A percentile compares a stretch with the other conserved stretches of the same genome.
phyloP scores from a whole-genome alignment of 331 rosid genomes.

The Erythrophleum ivorense region DNA sequence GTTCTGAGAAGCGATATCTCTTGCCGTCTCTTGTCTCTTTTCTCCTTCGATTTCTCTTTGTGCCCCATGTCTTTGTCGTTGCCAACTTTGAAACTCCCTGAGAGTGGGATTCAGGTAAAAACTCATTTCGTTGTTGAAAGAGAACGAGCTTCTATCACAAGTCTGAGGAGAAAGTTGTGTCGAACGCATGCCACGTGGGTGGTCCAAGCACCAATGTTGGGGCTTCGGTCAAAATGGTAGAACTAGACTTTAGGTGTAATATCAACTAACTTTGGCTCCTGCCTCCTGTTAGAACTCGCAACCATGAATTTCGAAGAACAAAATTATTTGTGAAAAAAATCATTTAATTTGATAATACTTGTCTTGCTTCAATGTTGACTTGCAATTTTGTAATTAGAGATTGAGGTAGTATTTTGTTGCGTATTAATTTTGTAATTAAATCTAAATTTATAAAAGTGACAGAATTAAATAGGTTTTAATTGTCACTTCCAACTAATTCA shows the following conservation, averaged over 20 bases:
- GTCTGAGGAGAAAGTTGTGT: slow-evolving; percentile 22
- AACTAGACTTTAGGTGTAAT: slow-evolving; percentile 42
- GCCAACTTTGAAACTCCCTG: not conserved
- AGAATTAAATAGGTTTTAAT: no score
- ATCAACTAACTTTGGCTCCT: slow-evolving; percentile 23
- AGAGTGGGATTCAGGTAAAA: not conserved
- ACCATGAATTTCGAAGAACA: not conserved
- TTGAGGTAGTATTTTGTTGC: no score
- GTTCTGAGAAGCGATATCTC: slow-evolving; percentile 86
- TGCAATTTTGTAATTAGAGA: no score
- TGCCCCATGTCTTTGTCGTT: slow-evolving; percentile 56
- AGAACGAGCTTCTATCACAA: not conserved
- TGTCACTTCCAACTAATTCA: no score
- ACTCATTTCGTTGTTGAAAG: slow-evolving; percentile 21
- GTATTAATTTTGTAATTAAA: no score
- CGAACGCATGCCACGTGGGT: slow-evolving; percentile 50
- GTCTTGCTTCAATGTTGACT: no score
- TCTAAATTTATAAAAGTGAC: no score
- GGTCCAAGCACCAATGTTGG: slow-evolving; percentile 38
- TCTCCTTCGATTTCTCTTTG: slow-evolving; percentile 72
- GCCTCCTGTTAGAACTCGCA: not conserved
- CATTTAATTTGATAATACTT: no score
- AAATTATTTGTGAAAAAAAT: no score
- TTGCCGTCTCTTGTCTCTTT: slow-evolving; percentile 76
- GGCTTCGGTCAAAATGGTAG: slow-evolving; percentile 43